A percentile compares a stretch with the other conserved stretches of the same genome.
These are phyloP conservation scores for Aspergillus sp. DNA, from an alignment of 2,329 filamentous ascomycete genomes.

Conservation along the genomic window DNA sequence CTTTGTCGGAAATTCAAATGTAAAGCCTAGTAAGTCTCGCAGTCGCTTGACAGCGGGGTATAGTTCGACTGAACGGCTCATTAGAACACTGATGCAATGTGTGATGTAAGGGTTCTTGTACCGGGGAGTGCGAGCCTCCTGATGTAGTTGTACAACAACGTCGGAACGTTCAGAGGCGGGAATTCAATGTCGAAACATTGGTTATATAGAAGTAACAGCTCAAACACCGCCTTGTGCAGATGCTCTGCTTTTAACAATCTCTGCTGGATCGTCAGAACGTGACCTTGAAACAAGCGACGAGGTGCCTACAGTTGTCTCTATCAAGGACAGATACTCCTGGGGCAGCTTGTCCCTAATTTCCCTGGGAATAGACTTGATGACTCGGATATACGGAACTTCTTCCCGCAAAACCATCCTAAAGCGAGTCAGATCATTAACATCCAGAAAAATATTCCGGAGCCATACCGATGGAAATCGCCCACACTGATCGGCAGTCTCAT, in stretches of 20 bases:
- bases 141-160: slow-evolving; percentile 68
- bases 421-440: background rate
- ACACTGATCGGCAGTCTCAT: slow-evolving; percentile 73
- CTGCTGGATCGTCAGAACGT: slow-evolving; percentile 9
- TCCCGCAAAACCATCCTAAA: slow-evolving; percentile 57
- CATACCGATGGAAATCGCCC: slow-evolving; percentile 61
- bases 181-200: slow-evolving; percentile 67
- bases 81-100: background rate
- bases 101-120: slow-evolving; percentile 39
- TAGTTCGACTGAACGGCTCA: slow-evolving; percentile 25
- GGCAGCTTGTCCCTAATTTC: slow-evolving; percentile 47
- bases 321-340: slow-evolving; percentile 35
- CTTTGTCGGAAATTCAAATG: slow-evolving; percentile 51
- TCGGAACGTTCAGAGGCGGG: slow-evolving; percentile 68
- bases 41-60: slow-evolving; percentile 58
- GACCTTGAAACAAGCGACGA: background rate
- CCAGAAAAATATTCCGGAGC: background rate
- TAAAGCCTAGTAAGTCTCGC: slow-evolving; percentile 54
- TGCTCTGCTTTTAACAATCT: slow-evolving; percentile 49
- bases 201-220: slow-evolving; percentile 62
- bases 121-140: slow-evolving; percentile 71
- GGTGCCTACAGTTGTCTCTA: slow-evolving; percentile 37
- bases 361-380: slow-evolving; percentile 46
- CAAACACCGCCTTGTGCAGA: slow-evolving; percentile 63
- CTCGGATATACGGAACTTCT: slow-evolving; percentile 69